A percentile compares a stretch with the other conserved stretches of the same genome.
Conservation (phyloP, 106 monocot species). For the Dioscorea zingiberensis region DNA sequence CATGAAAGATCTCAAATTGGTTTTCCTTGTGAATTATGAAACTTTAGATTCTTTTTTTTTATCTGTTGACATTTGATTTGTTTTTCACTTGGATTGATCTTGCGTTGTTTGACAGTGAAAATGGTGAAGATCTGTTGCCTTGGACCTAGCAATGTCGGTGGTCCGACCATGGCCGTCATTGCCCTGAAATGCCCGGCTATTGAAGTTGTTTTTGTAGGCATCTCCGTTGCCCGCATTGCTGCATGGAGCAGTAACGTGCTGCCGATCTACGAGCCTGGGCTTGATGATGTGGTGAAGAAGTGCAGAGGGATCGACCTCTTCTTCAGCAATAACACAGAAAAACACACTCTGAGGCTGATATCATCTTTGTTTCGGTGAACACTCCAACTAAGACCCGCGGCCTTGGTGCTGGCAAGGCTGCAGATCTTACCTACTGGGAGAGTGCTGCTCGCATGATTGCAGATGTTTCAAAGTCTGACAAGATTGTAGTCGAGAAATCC, state of each 20-base stretch:
- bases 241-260: conserved; percentile 17
- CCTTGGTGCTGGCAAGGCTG: conserved; percentile 21
- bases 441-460: conserved; percentile 20
- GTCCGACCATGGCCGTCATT: conserved; percentile 17
- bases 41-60: too few species aligned
- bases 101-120: background rate
- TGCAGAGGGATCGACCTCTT: conserved; percentile 11
- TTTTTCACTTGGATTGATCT: too few species aligned
- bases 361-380: conserved; percentile 17
- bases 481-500: conserved; percentile 21
- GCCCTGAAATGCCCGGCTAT: conserved; percentile 10
- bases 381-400: conserved; percentile 17
- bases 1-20: too few species aligned
- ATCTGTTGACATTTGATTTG: too few species aligned
- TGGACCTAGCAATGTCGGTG: conserved; percentile 17
- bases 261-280: conserved; percentile 12
- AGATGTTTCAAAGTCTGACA: conserved; percentile 19
- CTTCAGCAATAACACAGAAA: conserved; percentile 13
- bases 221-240: conserved; percentile 9
- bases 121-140: conserved; percentile 20
- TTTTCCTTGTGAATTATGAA: too few species aligned
- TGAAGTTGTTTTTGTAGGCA: conserved; percentile 12
- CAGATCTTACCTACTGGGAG: conserved; percentile 23
- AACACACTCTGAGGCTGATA: conserved; percentile 13
- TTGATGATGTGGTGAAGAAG: conserved; percentile 18